phyloP scores from a whole-genome alignment of 768 basidiomycete species.

The Xerocomus brunneocitrinus region DNA sequence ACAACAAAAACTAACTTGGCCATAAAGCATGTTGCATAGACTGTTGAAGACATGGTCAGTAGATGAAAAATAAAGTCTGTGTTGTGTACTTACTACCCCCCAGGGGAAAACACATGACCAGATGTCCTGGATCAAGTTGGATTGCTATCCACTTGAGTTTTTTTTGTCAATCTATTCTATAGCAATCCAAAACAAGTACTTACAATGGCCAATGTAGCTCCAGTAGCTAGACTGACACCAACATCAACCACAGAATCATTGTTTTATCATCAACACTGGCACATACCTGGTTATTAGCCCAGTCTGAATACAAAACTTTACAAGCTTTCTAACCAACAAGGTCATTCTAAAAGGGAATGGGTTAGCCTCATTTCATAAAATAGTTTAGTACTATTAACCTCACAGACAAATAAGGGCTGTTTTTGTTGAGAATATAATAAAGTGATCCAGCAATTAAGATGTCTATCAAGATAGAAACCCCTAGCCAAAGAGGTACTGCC shows the following conservation, averaged over 20 bases:
- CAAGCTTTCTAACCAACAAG: conserved; percentile 13
- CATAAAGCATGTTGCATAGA: conserved; percentile 28
- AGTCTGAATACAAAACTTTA: conserved; percentile 24
- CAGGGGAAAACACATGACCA: conserved; percentile 23
- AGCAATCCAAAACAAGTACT: background rate
- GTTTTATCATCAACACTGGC: background rate
- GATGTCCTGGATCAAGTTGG: conserved; percentile 16
- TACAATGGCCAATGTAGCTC: conserved; percentile 16
- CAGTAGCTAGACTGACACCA: conserved; percentile 13
- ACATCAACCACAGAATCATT: background rate
- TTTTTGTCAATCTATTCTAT: background rate
- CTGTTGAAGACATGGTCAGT: conserved; percentile 4
- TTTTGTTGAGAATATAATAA: conserved; percentile 10
- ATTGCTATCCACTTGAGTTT: conserved; percentile 16
- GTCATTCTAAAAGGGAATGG: conserved; percentile 5
- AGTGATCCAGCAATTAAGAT: conserved; percentile 22
- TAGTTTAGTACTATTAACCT: conserved; percentile 10
- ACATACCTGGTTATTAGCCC: conserved; percentile 23
- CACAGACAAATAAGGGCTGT: background rate
- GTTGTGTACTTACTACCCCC: conserved; percentile 19
- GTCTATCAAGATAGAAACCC: conserved; percentile 17
- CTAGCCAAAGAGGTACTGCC: conserved; percentile 19
- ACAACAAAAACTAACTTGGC: conserved; percentile 19
- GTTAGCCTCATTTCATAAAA: background rate
- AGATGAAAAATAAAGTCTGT: background rate